Evolutionary conservation across 2,329 filamentous ascomycete genomes (phyloP), one percentile per base, ranked within the genome.

Genomic region (Dactylellina cionopaga): DNA sequence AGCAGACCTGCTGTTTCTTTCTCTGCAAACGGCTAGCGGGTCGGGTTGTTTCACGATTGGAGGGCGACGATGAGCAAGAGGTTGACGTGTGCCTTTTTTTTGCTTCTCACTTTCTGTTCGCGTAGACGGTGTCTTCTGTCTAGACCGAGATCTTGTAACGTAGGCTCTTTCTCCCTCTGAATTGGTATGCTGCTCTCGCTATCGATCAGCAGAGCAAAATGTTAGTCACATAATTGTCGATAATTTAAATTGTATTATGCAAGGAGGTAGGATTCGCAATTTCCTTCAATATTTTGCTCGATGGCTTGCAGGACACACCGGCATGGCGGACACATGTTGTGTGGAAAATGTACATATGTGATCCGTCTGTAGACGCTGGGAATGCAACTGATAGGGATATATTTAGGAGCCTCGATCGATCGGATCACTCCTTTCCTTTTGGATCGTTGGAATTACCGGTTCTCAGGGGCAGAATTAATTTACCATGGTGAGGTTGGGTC

Each of bases 281-380:
- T 27, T 47, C 29, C 25, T 25, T 47, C 6, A 2, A n/a, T 10
- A 17, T 29, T 33, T 51, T 19, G n/a, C 46, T n/a, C 24, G 2
- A 33, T 13, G 15, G n/a, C 41, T 33, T 51, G 25, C 25, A 51
- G 25, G 25, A 17, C 4, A n/a, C n/a, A n/a, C n/a, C n/a, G 15
- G 10, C 39, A 19, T 43, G 39, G 15, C 39, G 15, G 39, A 43
- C 39, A 43, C n/a, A 19, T 51, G 25, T 10, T 51, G 41, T 22
- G 11, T 17, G 15, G 5, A 33, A 6, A 33, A 11, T 33, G 39
- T 43, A 43, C 22, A n/a, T 31, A 15, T 47, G 41, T 19, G 29
- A 47, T 44, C 46, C 37, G 51, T 49, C 24, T 25, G 51, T 65
- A 55, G 51, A 64, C 60, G 60, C 60, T 47, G 47, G 47, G 47